These are phyloP conservation scores for Phaeosphaeriaceae sp. DNA, from an alignment of 2,329 filamentous ascomycete species.

Conservation along the genomic window DNA sequence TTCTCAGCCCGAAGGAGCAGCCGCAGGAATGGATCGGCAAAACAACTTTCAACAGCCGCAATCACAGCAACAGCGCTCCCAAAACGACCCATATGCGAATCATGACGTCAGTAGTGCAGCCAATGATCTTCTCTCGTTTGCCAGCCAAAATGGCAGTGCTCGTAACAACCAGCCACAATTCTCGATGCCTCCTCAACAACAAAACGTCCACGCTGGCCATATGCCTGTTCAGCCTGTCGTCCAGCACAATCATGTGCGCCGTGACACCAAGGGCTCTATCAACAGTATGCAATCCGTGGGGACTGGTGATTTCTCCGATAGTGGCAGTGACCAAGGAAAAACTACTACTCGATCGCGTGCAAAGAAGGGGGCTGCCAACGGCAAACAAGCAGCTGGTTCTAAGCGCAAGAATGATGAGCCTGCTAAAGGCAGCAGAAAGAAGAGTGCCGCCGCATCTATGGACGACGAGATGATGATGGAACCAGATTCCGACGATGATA, in stretches of 20 bases:
- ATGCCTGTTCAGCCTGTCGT: conserved; percentile 56
- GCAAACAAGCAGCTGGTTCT: conserved; percentile 43
- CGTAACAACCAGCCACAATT: conserved; percentile 61
- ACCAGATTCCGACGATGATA: conserved; percentile 47
- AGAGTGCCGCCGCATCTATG: conserved; percentile 64
- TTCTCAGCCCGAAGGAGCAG: conserved; percentile 52
- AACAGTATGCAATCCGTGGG: conserved; percentile 64
- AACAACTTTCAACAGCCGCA: conserved; percentile 58
- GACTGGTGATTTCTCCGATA: conserved; percentile 74
- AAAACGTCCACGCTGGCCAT: conserved; percentile 51
- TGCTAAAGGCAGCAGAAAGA: conserved; percentile 69
- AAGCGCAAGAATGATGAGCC: conserved; percentile 81
- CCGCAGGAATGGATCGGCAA: conserved; percentile 60
- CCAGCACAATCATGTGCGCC: conserved; percentile 57
- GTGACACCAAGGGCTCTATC: conserved; percentile 56
- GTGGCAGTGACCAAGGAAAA: conserved; percentile 67
- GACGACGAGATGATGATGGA: conserved; percentile 58
- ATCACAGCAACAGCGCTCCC: conserved; percentile 45
- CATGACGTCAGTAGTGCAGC: conserved; percentile 93
- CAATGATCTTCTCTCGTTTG: conserved; percentile 90
- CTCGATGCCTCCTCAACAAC: conserved; percentile 51
- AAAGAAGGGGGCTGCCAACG: conserved; percentile 45
- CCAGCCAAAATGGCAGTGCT: conserved; percentile 66
- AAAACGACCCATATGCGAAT: conserved; percentile 74
- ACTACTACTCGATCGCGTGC: conserved; percentile 55